Evolutionary conservation across 345 rosid genomes (phyloP).

Genomic region (Eucalyptus cladocalyx): DNA sequence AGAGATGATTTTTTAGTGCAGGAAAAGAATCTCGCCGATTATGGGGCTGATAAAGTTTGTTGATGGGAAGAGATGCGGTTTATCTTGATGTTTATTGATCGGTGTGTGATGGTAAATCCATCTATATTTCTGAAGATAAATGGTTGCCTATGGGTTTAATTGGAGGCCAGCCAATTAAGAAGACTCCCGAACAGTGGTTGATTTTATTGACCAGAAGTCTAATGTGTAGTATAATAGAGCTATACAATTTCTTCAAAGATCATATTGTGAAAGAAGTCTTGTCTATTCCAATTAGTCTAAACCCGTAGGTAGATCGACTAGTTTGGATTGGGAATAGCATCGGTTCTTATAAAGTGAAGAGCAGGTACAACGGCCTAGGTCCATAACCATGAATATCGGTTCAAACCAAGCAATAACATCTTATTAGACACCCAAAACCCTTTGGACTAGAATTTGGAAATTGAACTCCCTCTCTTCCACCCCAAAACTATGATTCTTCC

Average conservation of each 20-base stretch:
- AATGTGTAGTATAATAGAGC: too few species aligned
- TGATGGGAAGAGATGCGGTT: background rate
- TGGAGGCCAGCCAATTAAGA: background rate
- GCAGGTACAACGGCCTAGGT: fast-evolving
- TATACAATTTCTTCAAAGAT: too few species aligned
- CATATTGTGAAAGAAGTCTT: too few species aligned
- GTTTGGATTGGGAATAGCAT: background rate
- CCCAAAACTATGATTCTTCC: background rate
- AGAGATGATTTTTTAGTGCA: background rate
- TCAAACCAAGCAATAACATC: background rate
- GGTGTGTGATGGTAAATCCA: background rate
- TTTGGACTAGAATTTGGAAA: background rate
- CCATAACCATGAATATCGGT: background rate
- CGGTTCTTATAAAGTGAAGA: background rate
- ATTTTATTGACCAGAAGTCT: too few species aligned
- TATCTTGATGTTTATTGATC: background rate
- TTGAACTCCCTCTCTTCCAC: background rate
- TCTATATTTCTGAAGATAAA: background rate
- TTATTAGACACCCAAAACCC: background rate
- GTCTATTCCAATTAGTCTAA: background rate
- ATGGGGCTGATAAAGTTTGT: background rate
- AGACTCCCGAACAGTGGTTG: background rate
- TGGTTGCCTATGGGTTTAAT: background rate
- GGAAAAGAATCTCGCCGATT: background rate
- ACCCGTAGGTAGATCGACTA: background rate